A percentile compares a stretch with the other conserved stretches of the same genome.
Evolutionary conservation across 2,329 filamentous ascomycete genomes (phyloP).

Genomic region (Monilinia aucupariae): DNA sequence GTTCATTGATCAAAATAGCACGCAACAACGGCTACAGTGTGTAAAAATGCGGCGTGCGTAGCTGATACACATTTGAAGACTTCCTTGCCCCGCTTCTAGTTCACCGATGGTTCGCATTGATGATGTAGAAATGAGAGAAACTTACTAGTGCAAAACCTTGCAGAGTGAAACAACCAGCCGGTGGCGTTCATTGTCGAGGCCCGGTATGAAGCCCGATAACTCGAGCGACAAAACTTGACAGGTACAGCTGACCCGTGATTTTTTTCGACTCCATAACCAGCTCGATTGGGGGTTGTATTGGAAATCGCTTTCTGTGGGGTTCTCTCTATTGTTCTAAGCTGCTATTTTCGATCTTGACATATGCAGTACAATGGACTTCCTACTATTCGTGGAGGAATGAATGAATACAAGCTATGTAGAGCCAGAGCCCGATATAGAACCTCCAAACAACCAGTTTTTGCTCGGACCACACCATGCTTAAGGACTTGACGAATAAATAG

Average conservation of each 20-base stretch:
- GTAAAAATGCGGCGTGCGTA: not conserved
- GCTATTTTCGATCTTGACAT: not conserved
- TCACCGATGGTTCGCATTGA: not conserved
- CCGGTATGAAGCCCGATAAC: not conserved
- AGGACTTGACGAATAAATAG: conserved; percentile 1
- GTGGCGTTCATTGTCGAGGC: not conserved
- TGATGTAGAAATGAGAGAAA: not conserved
- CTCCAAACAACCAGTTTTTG: not conserved
- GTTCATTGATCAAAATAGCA: not conserved
- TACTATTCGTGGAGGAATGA: conserved; percentile 1
- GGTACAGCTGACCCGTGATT: not conserved
- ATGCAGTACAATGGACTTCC: not conserved
- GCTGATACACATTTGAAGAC: conserved; percentile 1
- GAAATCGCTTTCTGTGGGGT: not conserved
- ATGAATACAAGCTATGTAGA: not conserved
- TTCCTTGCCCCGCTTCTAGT: not conserved
- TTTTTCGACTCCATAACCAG: not conserved
- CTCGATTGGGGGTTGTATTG: not conserved
- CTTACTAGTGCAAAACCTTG: not conserved
- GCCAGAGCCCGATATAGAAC: not conserved
- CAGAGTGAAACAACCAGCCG: not conserved
- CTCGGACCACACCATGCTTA: not conserved
- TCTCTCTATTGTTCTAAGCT: not conserved
- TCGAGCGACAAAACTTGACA: not conserved
- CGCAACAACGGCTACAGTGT: not conserved